Base-by-base conservation (phyloP, 2,329 filamentous ascomycete species). In the Calonectria pseudoturangicola region DNA sequence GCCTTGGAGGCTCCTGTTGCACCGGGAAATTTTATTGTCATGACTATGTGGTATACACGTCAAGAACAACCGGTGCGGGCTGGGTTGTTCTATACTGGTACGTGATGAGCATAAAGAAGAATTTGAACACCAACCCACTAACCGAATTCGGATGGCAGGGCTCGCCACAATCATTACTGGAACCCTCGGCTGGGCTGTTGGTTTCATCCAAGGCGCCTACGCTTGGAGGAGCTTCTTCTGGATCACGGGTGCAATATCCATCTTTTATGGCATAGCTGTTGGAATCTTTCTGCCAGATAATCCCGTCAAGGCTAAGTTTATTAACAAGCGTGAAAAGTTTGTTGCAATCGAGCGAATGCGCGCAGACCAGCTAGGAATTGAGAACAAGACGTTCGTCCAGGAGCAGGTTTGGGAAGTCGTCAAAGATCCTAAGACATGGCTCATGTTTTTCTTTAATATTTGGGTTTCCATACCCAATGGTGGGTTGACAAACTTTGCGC, bases 381-480 rank as follows among this genome's bases (percentile, higher is more conserved):
- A 47, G 10, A 47, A 47, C 43, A 47, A 47, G 8, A 47, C 43
- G 8, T 47, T 47, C 21, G 43, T 25, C 6, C 21, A 21, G 10
- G 43, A 47, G 6, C 43, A 47, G 4, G n/a, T 47, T 4, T 47
- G 43, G 43, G 43, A 47, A 21, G 43, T 47, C n/a, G 16, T 47
- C 43, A 47, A 21, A 21, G 43, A 47, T 8, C 43, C 43, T 1
- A 47, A 47, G n/a, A 47, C 43, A 3, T 47, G 43, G 43, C 43
- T 47, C 6, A 47, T 47, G 43, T 47, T 47, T 9, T 47, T 47
- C n/a, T 47, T 47, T n/a, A 47, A 47, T 21, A 47, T 47, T 47
- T 47, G 43, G 43, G 43, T 47, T 4, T 47, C 43, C 7, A 47
- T 47, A 18, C 43, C 43, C 4, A 47, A 47, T 10, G 43, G 43